phyloP scores from a whole-genome alignment of 768 basidiomycete genomes.

The Collybiopsis luxurians region DNA sequence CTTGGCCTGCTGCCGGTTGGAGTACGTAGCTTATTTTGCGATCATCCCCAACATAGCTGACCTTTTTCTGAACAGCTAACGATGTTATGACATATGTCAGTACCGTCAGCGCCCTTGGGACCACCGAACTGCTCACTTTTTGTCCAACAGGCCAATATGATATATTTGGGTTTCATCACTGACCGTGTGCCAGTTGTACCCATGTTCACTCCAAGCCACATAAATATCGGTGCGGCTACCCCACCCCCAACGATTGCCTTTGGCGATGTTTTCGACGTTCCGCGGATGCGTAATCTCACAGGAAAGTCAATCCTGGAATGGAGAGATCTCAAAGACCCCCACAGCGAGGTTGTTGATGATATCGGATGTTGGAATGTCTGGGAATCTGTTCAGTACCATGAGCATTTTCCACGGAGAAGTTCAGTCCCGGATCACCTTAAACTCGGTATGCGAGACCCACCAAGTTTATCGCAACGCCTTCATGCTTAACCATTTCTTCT shows the following conservation, averaged over 20 bases:
- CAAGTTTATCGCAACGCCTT: background rate
- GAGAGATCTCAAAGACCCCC: conserved; percentile 55
- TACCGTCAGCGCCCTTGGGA: background rate
- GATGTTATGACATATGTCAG: conserved; percentile 74
- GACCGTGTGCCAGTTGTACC: conserved; percentile 58
- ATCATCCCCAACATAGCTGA: conserved; percentile 5
- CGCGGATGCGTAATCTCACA: conserved; percentile 42
- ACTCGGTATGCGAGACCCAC: conserved; percentile 32
- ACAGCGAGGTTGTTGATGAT: conserved; percentile 38
- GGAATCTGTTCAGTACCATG: conserved; percentile 41
- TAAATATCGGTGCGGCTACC: conserved; percentile 30
- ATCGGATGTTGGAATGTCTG: conserved; percentile 57
- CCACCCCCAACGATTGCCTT: conserved; percentile 51
- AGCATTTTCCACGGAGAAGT: conserved; percentile 37
- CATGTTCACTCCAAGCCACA: conserved; percentile 57
- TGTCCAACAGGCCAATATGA: conserved; percentile 38
- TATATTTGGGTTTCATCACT: conserved; percentile 58
- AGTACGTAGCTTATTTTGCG: conserved; percentile 38
- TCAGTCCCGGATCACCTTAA: conserved; percentile 32
- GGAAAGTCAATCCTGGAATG: conserved; percentile 56
- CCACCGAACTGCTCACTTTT: background rate
- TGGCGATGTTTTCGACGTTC: conserved; percentile 60
- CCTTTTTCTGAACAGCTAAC: conserved; percentile 47
- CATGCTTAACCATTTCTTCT: background rate
- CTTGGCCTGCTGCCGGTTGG: conserved; percentile 80